A percentile compares a stretch with the other conserved stretches of the same genome.
Evolutionary conservation across 2,329 filamentous ascomycete species (phyloP).

Genomic region (Thyridium curvatum): DNA sequence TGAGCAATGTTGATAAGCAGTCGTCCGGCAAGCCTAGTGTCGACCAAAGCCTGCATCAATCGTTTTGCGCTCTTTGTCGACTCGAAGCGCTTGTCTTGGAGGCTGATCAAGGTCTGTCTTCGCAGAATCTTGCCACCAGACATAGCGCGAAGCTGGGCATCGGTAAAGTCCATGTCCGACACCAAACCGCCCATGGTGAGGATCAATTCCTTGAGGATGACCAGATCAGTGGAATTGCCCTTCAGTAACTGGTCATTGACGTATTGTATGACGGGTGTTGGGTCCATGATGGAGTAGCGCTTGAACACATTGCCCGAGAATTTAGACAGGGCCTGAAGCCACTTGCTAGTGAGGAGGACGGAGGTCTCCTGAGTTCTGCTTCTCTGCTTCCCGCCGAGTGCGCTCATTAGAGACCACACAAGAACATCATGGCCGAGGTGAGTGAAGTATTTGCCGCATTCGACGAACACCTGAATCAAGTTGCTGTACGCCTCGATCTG

Average conservation of each 20-base stretch:
- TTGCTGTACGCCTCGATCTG: constrained; percentile 95
- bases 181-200: constrained; percentile 91
- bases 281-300: constrained; percentile 76
- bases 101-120: constrained; percentile 70
- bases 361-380: constrained; percentile 58
- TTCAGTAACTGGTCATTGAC: constrained; percentile 76
- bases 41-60: constrained; percentile 71
- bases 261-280: constrained; percentile 81
- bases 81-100: constrained; percentile 65
- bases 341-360: constrained; percentile 73
- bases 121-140: constrained; percentile 77
- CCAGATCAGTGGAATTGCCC: constrained; percentile 83
- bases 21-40: constrained; percentile 71
- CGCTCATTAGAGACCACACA: constrained; percentile 84
- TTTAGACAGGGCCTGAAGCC: constrained; percentile 83
- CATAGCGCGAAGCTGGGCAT: constrained; percentile 81
- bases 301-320: constrained; percentile 90
- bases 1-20: constrained; percentile 88
- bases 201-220: constrained; percentile 86
- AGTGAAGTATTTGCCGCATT: constrained; percentile 92
- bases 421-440: constrained; percentile 88
- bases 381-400: constrained; percentile 53
- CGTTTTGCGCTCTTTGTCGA: constrained; percentile 69
- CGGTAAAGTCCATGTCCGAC: constrained; percentile 79
- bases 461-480: constrained; percentile 88